These are phyloP conservation scores for Periconia sp. DNA, from an alignment of 2,329 filamentous ascomycete species.

Conservation along the genomic window DNA sequence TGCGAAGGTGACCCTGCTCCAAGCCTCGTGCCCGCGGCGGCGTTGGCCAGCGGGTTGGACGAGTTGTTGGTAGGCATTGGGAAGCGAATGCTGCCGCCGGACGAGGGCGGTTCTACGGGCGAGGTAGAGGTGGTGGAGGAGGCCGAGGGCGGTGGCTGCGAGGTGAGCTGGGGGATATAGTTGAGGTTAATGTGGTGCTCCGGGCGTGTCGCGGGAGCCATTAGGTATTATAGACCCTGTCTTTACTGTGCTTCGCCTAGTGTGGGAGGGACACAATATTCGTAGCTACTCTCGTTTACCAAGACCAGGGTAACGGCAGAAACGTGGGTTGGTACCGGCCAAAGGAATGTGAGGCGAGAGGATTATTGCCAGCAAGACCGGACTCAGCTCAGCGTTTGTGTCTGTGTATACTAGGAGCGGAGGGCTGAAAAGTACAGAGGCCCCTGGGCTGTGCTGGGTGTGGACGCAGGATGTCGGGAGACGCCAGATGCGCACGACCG, in stretches of 20 bases:
- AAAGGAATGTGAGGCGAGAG: constrained; percentile 48
- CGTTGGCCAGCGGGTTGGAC: constrained; percentile 58
- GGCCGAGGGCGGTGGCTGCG: constrained; percentile 72
- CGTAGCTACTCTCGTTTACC: constrained; percentile 42
- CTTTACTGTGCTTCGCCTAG: constrained; percentile 30
- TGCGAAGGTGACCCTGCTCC: constrained; percentile 96
- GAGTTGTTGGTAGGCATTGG: constrained; percentile 73
- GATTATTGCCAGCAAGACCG: constrained; percentile 40
- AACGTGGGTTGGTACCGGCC: constrained; percentile 47
- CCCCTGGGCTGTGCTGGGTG: too few relatives aligned
- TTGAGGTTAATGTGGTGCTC: constrained; percentile 84
- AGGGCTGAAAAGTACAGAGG: constrained; percentile 28
- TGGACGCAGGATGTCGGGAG: constrained; percentile 22
- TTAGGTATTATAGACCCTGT: constrained; percentile 76
- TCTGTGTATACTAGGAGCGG: constrained; percentile 21
- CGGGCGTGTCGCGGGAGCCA: constrained; percentile 80
- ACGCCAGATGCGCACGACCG: constrained; percentile 5
- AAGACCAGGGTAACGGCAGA: constrained; percentile 45
- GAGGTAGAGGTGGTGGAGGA: constrained; percentile 83
- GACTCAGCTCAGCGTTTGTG: constrained; percentile 31
- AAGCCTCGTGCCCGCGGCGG: constrained; percentile 68
- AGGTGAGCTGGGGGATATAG: constrained; percentile 73
- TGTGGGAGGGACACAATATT: constrained; percentile 33
- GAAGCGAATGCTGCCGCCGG: constrained; percentile 69
- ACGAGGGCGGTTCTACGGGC: constrained; percentile 72